Percentiles rank a stretch among this genome's conserved stretches.
These are phyloP conservation scores for Colletotrichum camelliae DNA, from an alignment of 2,329 filamentous ascomycete species.

Conservation along the genomic window DNA sequence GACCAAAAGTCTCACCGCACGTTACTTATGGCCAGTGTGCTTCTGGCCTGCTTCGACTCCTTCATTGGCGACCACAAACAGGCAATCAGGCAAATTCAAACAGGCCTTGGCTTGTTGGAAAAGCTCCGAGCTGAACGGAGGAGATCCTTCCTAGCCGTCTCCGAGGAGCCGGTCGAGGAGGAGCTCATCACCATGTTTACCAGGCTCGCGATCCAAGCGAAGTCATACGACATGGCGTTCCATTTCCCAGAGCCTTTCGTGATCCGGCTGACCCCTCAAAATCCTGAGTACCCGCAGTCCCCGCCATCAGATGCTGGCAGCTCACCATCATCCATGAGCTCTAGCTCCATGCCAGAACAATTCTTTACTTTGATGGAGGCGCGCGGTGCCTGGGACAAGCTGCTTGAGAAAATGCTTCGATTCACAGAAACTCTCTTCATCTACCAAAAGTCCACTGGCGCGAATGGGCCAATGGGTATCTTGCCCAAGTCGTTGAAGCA, in stretches of 20 bases:
- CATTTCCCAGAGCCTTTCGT: slow-evolving; percentile 69
- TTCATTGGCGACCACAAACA: slow-evolving; percentile 69
- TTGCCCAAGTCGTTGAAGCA: slow-evolving; percentile 53
- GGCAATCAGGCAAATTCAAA: slow-evolving; percentile 67
- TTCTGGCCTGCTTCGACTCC: slow-evolving; percentile 72
- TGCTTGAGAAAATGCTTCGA: slow-evolving; percentile 61
- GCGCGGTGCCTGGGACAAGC: slow-evolving; percentile 59
- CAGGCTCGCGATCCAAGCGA: slow-evolving; percentile 67
- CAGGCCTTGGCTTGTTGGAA: slow-evolving; percentile 60
- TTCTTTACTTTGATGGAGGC: slow-evolving; percentile 61
- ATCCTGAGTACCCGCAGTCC: slow-evolving; percentile 39
- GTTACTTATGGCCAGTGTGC: slow-evolving; percentile 67
- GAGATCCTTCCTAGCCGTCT: slow-evolving; percentile 39
- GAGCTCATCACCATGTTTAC: slow-evolving; percentile 69
- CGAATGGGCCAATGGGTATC: slow-evolving; percentile 57
- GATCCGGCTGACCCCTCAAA: slow-evolving; percentile 52
- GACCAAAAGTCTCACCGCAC: slow-evolving; percentile 54
- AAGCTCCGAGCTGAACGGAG: slow-evolving; percentile 53
- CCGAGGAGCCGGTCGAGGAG: slow-evolving; percentile 58
- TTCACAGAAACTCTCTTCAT: slow-evolving; percentile 62
- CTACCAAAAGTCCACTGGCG: slow-evolving; percentile 41
- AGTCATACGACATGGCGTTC: slow-evolving; percentile 73
- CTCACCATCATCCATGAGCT: slow-evolving; percentile 44
- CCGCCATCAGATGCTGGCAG: slow-evolving; percentile 46
- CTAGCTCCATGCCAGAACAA: slow-evolving; percentile 43